Base-by-base conservation (phyloP, 2,329 filamentous ascomycete species). In the Fonsecaea pedrosoi region DNA sequence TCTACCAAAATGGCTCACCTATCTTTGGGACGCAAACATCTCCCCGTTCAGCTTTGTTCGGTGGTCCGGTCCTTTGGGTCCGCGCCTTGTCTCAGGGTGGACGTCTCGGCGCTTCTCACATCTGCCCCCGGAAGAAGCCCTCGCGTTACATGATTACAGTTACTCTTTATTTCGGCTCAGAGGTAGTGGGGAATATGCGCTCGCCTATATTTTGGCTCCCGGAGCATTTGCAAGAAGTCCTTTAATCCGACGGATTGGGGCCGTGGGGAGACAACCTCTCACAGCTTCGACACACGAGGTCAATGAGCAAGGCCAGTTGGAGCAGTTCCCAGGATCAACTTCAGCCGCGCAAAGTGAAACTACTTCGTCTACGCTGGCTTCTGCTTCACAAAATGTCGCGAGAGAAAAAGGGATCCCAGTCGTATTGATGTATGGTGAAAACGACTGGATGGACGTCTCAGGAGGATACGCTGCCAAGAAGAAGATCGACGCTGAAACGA, bases 381-480 rank as follows among this genome's bases (percentile, higher is more conserved):
- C 59, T 13, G 35, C 59, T 4, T 13, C 50, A 70, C 38, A 60
- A 73, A 13, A 64, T 75, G 15, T 72, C 25, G 34, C 78, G 82
- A 9, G 87, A 88, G 72, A 90, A 85, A 25, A 10, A 0, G 93
- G 94, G 1, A 83, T 93, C 58, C 94, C 95, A 0, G 83, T 98
- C 37, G 86, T 98, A 8, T 87, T 99, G 76, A 94, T 98, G 91
- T 99, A 99, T 76, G 95, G 95, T 70, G 94, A 98, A 74, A 89
- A 95, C 75, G 95, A 99, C 82, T 99, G 95, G 95, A 99, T 99
- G 95, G 95, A 99, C 72, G 89, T 95, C 8, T 88, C 88, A 0
- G 95, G 94, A 34, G 95, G 95, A 0, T 87, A 89, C 55, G 92
- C 91, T 0, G 89, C 94, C 0, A 87, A 91, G 75, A 87, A 94